These are phyloP conservation scores for Flaveria robusta DNA, from an alignment of 129 eudicot species.

Conservation along the genomic window DNA sequence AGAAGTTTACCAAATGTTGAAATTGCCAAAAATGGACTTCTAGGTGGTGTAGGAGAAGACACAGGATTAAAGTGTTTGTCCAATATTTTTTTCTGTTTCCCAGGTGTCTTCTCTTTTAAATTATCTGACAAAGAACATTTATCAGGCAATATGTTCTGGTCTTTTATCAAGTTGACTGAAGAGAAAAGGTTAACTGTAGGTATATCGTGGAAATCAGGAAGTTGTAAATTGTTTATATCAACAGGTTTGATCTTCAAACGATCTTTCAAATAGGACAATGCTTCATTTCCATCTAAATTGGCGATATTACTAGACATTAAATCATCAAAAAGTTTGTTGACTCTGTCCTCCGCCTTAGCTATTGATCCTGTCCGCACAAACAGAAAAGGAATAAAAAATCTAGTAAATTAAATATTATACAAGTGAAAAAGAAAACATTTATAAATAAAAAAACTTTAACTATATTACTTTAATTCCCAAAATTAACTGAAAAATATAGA, in stretches of 20 bases:
- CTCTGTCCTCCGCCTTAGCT: slow-evolving; percentile 38
- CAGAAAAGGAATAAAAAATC: slow-evolving; percentile 12
- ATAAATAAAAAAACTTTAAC: background rate
- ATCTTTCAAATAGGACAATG: slow-evolving; percentile 53
- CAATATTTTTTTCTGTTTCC: slow-evolving; percentile 26
- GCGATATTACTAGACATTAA: slow-evolving; percentile 49
- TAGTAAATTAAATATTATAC: slow-evolving; percentile 18
- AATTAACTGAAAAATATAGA: background rate
- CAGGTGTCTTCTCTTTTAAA: slow-evolving; percentile 34
- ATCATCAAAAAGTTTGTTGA: slow-evolving; percentile 48
- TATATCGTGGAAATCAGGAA: slow-evolving; percentile 47
- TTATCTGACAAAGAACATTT: slow-evolving; percentile 25
- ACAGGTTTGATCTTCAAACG: slow-evolving; percentile 59
- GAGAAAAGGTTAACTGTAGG: slow-evolving; percentile 35
- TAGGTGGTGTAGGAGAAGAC: slow-evolving; percentile 61
- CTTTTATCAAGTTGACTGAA: slow-evolving; percentile 37
- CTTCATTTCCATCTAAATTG: slow-evolving; percentile 52
- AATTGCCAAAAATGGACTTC: slow-evolving; percentile 62
- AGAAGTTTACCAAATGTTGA: slow-evolving; percentile 50
- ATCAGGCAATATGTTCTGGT: slow-evolving; percentile 26
- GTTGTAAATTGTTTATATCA: slow-evolving; percentile 39
- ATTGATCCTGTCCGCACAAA: slow-evolving; percentile 44
- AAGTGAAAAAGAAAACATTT: slow-evolving; percentile 2
- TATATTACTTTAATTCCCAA: slow-evolving; percentile 1
- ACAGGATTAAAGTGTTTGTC: slow-evolving; percentile 31